Percentiles rank a stretch among this genome's conserved stretches.
Conservation (phyloP, 768 basidiomycete genomes). For the Auricularia sp. region DNA sequence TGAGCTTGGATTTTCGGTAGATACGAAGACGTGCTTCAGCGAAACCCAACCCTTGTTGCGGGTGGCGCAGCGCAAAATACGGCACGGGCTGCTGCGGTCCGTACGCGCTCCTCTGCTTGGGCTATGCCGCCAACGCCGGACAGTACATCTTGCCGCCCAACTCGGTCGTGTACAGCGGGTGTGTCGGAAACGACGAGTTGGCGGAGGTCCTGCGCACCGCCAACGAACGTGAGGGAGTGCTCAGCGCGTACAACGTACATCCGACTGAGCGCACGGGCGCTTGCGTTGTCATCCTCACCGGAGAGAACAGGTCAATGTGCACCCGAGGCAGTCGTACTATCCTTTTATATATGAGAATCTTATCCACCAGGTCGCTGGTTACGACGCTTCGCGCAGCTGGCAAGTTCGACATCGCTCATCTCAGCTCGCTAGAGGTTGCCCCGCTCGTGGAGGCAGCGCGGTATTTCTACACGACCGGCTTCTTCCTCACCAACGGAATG, state of each 20-base stretch:
- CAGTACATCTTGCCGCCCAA: slow-evolving; percentile 84
- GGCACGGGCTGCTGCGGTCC: slow-evolving; percentile 89
- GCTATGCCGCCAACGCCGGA: slow-evolving; percentile 6
- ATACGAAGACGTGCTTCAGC: slow-evolving; percentile 78
- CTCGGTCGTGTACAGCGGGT: slow-evolving; percentile 89
- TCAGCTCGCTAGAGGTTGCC: slow-evolving; percentile 64
- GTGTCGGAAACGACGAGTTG: slow-evolving; percentile 88
- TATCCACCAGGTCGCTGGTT: slow-evolving; percentile 62
- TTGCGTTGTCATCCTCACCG: slow-evolving; percentile 91
- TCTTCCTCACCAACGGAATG: slow-evolving; percentile 93
- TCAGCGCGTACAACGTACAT: slow-evolving; percentile 81
- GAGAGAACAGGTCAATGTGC: slow-evolving; percentile 65
- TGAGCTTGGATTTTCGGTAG: slow-evolving; percentile 28
- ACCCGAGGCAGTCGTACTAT: neutral
- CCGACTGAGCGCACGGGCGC: slow-evolving; percentile 85
- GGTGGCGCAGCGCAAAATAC: slow-evolving; percentile 96
- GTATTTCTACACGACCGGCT: slow-evolving; percentile 90
- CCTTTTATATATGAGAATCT: neutral
- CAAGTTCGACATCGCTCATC: slow-evolving; percentile 73
- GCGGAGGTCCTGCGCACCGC: slow-evolving; percentile 80
- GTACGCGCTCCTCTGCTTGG: slow-evolving; percentile 19
- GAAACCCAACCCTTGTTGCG: slow-evolving; percentile 81
- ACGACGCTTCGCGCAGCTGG: slow-evolving; percentile 87
- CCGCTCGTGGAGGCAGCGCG: slow-evolving; percentile 70
- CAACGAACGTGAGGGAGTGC: slow-evolving; percentile 85